Base-by-base conservation (phyloP, 352 stramenopile species). In the Pelagophyceae sp. region DNA sequence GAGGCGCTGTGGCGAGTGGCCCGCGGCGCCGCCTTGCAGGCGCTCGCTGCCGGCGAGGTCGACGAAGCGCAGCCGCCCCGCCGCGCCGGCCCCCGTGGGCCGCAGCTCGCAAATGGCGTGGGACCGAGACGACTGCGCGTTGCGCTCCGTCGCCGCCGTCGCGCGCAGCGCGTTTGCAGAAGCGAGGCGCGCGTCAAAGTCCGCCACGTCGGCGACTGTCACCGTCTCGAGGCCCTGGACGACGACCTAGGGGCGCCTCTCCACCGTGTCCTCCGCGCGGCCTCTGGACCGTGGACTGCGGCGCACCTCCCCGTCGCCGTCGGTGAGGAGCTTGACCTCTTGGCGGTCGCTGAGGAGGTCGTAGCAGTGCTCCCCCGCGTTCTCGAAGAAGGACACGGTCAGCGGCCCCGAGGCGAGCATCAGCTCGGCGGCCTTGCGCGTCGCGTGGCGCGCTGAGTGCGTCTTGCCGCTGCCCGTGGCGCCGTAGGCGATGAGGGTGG, bases 1-100 rank as follows among this genome's bases (percentile, higher is more conserved):
- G 3, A 97, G 82, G 17, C 90, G 85, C 76, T 91, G 87, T 0
- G 90, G 92, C 70, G 92, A 86, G 3, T 90, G 90, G 1, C 88
- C 38, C 37, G 90, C 89, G 0, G 92, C 95, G 83, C 95, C 95
- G 32, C 85, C 70, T 35, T 78, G 71, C 51, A 96, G 82, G 0
- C 90, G 85, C 78, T 96, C 91, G 37, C 61, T 81, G 38, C 83
- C 83, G 20, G 83, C 83, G 32, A 87, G 50, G 69, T 87, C 83
- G 67, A 87, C 85, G 19, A 87, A 29, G 50, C 87, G 78, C 37
- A 84, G 58, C 35, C 71, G 58, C 11, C 76, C 76, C 20, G n/a
- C 40, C 3, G 3, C 27, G 20, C 5, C 50, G 29, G 84, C 72
- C 17, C 80, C 33, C n/a, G n/a, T n/a, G n/a, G n/a, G n/a, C n/a